These are phyloP conservation scores for Linnemannia hyalina DNA, from an alignment of 192 early-diverging fungal genomes.

Conservation along the genomic window DNA sequence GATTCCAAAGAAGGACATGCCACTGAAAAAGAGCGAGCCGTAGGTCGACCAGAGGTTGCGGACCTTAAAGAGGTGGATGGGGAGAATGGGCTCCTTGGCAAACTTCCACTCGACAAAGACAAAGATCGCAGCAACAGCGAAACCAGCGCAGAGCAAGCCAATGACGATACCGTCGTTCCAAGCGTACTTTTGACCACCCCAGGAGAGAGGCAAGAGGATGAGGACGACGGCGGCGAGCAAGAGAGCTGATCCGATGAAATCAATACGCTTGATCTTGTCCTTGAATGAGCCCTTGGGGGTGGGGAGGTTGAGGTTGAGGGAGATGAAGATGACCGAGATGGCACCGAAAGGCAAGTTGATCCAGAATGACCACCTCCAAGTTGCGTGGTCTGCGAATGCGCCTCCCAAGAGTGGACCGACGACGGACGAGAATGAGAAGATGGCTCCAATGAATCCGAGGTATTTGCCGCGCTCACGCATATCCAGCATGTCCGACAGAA, in stretches of 20 bases:
- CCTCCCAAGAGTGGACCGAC: constrained; percentile 79
- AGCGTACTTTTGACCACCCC: constrained; percentile 71
- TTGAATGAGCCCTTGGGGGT: constrained; percentile 54
- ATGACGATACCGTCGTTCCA: constrained; percentile 72
- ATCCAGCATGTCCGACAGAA: constrained; percentile 80
- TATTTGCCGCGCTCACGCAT: constrained; percentile 74
- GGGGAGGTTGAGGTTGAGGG: constrained; percentile 64
- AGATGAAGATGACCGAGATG: constrained; percentile 56
- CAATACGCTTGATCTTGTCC: constrained; percentile 71
- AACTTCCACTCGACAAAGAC: constrained; percentile 69
- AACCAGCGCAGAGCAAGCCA: constrained; percentile 63
- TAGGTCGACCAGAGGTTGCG: constrained; percentile 70
- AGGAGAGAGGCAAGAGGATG: constrained; percentile 71
- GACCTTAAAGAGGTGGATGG: constrained; percentile 60
- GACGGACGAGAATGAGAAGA: constrained; percentile 73
- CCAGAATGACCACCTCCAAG: constrained; percentile 84
- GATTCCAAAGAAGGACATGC: constrained; percentile 69
- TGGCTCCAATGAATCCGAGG: constrained; percentile 69
- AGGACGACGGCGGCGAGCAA: constrained; percentile 63
- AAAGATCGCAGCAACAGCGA: constrained; percentile 60
- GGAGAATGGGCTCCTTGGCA: constrained; percentile 69
- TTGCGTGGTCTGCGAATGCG: constrained; percentile 72
- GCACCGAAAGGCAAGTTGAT: constrained; percentile 63
- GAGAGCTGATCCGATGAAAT: constrained; percentile 69
- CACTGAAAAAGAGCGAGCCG: constrained; percentile 64